These are phyloP conservation scores for Mycosphaerella sp. DNA, from an alignment of 2,329 filamentous ascomycete genomes.

Conservation along the genomic window DNA sequence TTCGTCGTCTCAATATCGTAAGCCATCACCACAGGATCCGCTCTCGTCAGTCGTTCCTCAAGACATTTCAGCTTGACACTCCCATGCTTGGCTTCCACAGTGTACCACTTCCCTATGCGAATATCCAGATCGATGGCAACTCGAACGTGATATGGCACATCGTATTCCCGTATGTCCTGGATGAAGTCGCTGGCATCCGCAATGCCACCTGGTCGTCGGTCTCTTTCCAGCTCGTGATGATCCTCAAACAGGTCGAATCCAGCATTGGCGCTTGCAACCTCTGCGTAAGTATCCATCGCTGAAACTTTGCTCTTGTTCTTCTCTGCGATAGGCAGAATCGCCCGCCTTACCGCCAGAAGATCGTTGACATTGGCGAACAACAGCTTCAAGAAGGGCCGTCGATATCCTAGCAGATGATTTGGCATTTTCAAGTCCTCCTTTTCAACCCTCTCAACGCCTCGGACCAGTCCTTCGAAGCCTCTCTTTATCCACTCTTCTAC, in stretches of 20 bases:
- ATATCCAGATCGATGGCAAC: conserved; percentile 96
- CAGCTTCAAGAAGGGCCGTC: conserved; percentile 79
- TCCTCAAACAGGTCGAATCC: conserved; percentile 95
- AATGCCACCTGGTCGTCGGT: conserved; percentile 67
- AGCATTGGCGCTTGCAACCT: conserved; percentile 79
- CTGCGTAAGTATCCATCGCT: conserved; percentile 96
- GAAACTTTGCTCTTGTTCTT: conserved; percentile 95
- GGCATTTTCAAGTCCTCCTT: conserved; percentile 80
- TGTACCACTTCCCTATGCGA: conserved; percentile 95
- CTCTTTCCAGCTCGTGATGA: conserved; percentile 56
- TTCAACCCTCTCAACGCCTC: conserved; percentile 67
- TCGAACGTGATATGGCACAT: conserved; percentile 98
- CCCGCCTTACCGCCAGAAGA: conserved; percentile 73
- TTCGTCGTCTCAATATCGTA: conserved; percentile 99
- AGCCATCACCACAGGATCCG: conserved; percentile 97
- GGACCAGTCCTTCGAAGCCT: conserved; percentile 74
- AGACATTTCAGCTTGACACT: conserved; percentile 75
- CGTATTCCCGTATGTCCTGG: conserved; percentile 97
- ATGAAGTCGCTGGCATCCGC: conserved; percentile 93
- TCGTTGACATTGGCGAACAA: conserved; percentile 83
- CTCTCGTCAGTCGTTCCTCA: conserved; percentile 79
- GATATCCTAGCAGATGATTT: conserved; percentile 89
- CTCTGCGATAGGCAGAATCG: conserved; percentile 84
- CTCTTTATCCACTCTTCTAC: conserved; percentile 91
- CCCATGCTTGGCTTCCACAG: conserved; percentile 88